Base-by-base conservation (phyloP, 2,329 filamentous ascomycete species). In the Xylaria sp. region DNA sequence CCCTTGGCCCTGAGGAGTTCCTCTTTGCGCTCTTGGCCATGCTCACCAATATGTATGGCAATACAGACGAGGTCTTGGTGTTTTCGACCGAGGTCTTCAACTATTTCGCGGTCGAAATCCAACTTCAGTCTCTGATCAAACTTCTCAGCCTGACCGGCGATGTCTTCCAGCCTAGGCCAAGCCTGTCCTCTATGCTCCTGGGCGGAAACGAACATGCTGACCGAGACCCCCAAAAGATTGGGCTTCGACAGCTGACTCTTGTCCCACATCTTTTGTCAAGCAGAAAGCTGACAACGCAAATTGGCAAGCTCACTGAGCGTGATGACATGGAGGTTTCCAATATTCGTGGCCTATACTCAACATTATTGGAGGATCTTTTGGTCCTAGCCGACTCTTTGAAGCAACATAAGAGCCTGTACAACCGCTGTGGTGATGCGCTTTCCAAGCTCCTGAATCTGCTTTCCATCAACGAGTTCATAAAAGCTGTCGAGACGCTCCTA, bases 1-100 rank as follows among this genome's bases (percentile, higher is more conserved):
- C 92, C 9, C 79, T 99, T 2, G 93, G 93, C 2, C 81, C 91
- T 0, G 82, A 89, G 48, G 92, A 97, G 57, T 96, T 95, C 66
- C 78, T 97, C 20, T 96, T 91, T 64, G 92, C 91, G 4, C 82
- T 99, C 13, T 75, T 96, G 44, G 89, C 90, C 52, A 92, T 97
- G 83, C 83, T 99, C 56, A 86, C 91, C n/a, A 91, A 97, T 69
- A 89, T 89, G 66, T 95, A 96, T 69, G 87, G 89, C 3, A 80
- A 86, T n/a, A 88, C 88, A 54, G 86, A 89, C 66, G 84, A 83
- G 61, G 84, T 94, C 37, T 76, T 87, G 38, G 82, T 82, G n/a
- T 92, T 97, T 71, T 81, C 90, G 54, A 82, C 84, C 2, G 87
- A 91, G 39, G 76, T 99, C 21, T 81, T 91, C 41, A 85, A 85